Percentiles rank a stretch among this genome's conserved stretches.
phyloP scores from a whole-genome alignment of 1,284 basidiomycete species.

The Apiotrichum montevideense region DNA sequence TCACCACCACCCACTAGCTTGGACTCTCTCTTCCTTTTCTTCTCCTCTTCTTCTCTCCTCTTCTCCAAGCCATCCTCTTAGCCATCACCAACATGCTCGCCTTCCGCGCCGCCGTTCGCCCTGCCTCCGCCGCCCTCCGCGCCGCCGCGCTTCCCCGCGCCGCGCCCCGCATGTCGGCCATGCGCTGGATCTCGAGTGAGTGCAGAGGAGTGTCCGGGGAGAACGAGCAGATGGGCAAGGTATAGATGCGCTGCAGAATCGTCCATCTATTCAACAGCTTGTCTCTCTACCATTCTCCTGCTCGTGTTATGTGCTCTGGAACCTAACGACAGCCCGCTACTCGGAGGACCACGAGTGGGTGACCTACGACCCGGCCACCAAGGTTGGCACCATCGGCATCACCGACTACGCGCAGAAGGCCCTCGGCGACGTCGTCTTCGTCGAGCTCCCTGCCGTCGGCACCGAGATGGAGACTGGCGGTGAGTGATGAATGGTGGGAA shows the following conservation, averaged over 20 bases:
- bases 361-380: constrained; percentile 68
- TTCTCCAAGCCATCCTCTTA: not conserved
- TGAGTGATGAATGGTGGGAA: constrained; percentile 43
- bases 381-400: constrained; percentile 78
- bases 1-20: not conserved
- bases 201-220: not conserved
- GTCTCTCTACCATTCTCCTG: not conserved
- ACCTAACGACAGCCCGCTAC: constrained; percentile 58
- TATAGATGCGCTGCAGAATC: no score
- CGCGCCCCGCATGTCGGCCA: constrained; percentile 16
- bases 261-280: no score
- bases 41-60: not conserved
- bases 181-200: constrained; percentile 29
- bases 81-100: constrained; percentile 16
- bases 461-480: constrained; percentile 69
- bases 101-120: constrained; percentile 19
- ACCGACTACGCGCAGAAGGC: constrained; percentile 90
- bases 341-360: constrained; percentile 90
- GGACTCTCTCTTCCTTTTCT: not conserved
- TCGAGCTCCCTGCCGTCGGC: constrained; percentile 77
- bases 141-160: constrained; percentile 8
- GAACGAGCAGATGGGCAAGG: no score
- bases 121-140: constrained; percentile 15
- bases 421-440: constrained; percentile 95
- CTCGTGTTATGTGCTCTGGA: not conserved